Percentiles rank a stretch among this genome's conserved stretches.
These are phyloP conservation scores for Lithocarpus polystachyus DNA, from an alignment of 306 rosid species.

Conservation along the genomic window DNA sequence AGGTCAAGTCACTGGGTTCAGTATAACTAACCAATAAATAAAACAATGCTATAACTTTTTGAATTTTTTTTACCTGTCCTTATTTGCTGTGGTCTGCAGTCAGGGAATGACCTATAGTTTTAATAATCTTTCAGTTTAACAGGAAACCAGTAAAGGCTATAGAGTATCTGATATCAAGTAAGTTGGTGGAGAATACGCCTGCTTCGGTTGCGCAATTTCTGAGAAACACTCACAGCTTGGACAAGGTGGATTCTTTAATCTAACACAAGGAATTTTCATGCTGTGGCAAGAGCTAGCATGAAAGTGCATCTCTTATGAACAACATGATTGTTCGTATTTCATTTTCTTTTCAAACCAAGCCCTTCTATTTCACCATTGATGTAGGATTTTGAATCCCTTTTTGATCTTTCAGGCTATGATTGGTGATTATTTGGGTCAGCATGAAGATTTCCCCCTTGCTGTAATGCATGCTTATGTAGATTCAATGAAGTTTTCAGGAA, in stretches of 20 bases:
- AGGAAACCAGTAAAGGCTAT: conserved; percentile 84
- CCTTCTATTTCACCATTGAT: conserved; percentile 24
- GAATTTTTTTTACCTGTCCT: conserved; percentile 6
- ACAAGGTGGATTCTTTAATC: conserved; percentile 65
- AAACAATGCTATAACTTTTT: background rate
- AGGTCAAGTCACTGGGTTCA: background rate
- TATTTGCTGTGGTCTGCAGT: conserved; percentile 21
- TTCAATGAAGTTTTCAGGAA: conserved; percentile 83
- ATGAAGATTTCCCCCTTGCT: conserved; percentile 96
- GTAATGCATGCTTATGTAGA: conserved; percentile 98
- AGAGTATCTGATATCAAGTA: conserved; percentile 77
- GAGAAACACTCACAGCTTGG: conserved; percentile 74
- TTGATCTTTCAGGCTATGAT: conserved; percentile 71
- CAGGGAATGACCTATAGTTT: conserved; percentile 44
- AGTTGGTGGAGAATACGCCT: conserved; percentile 81
- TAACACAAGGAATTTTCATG: background rate
- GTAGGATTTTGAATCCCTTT: conserved; percentile 19
- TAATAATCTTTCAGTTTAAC: conserved; percentile 78
- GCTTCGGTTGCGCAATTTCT: conserved; percentile 91
- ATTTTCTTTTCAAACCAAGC: background rate
- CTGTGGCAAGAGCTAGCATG: background rate
- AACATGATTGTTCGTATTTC: background rate
- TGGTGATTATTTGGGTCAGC: conserved; percentile 98
- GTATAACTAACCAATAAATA: conserved; percentile 7
- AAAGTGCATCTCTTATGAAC: background rate